Evolutionary conservation across 2,329 filamentous ascomycete genomes (phyloP).

Genomic region (Sphaceloma murrayae): DNA sequence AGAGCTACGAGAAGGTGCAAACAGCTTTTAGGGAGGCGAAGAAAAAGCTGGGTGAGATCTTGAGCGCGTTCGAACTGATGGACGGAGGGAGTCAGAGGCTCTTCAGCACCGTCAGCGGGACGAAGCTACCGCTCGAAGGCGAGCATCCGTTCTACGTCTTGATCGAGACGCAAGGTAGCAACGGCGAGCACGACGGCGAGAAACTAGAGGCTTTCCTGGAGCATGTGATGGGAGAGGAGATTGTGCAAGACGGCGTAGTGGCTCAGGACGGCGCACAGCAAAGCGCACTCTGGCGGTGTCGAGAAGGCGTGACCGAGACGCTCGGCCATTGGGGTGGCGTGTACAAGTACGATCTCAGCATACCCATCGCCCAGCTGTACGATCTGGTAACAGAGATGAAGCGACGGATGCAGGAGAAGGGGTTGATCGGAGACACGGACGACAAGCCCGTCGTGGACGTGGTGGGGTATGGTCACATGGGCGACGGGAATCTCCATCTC

Average conservation of each 20-base stretch:
- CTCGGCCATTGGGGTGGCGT: slow-evolving; percentile 85
- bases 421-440: slow-evolving; percentile 63
- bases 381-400: slow-evolving; percentile 77
- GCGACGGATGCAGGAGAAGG: slow-evolving; percentile 59
- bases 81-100: slow-evolving; percentile 72
- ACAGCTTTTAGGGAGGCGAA: slow-evolving; percentile 82
- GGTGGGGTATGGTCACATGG: slow-evolving; percentile 98
- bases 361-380: slow-evolving; percentile 81
- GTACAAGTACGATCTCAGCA: slow-evolving; percentile 98
- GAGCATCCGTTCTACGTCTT: slow-evolving; percentile 92
- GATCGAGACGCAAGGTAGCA: slow-evolving; percentile 91
- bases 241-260: slow-evolving; percentile 80
- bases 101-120: slow-evolving; percentile 63
- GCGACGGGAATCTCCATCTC: slow-evolving; percentile 87
- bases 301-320: slow-evolving; percentile 85
- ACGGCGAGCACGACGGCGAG: slow-evolving; percentile 80
- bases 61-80: slow-evolving; percentile 98
- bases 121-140: slow-evolving; percentile 69
- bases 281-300: slow-evolving; percentile 76
- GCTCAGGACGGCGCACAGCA: slow-evolving; percentile 91
- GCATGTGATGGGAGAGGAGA: slow-evolving; percentile 77
- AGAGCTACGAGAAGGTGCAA: slow-evolving; percentile 83
- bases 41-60: slow-evolving; percentile 80
- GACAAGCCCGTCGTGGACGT: slow-evolving; percentile 74
- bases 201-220: slow-evolving; percentile 89